Percentiles rank a stretch among this genome's conserved stretches.
Evolutionary conservation across 345 rosid genomes (phyloP).

Genomic region (Populus alba): DNA sequence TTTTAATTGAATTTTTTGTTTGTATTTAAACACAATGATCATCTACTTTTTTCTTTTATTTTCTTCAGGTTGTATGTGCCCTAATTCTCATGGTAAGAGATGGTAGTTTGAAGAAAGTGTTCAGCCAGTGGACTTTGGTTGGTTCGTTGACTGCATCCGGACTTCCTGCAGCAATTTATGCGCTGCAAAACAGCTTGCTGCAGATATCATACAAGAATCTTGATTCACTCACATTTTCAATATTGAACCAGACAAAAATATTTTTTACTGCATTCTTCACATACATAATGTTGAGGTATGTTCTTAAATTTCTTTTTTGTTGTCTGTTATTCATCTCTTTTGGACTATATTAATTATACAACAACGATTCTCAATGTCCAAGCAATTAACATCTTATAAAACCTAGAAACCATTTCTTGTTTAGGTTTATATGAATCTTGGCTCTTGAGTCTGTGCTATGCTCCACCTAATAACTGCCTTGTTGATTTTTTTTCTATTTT

Average conservation of each 20-base stretch:
- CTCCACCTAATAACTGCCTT: not conserved
- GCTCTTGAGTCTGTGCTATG: not conserved
- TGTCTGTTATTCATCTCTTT: not conserved
- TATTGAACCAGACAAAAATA: constrained; percentile 94
- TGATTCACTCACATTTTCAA: constrained; percentile 90
- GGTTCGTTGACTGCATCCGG: constrained; percentile 95
- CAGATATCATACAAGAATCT: constrained; percentile 96
- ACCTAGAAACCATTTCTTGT: not conserved
- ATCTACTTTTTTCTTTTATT: not conserved
- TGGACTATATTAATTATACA: not conserved
- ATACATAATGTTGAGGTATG: constrained; percentile 71
- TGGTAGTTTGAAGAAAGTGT: constrained; percentile 63
- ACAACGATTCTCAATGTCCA: not conserved
- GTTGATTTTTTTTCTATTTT: not conserved
- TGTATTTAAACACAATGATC: not conserved
- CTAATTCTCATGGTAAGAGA: constrained; percentile 77
- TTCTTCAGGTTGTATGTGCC: constrained; percentile 66
- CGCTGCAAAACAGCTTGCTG: constrained; percentile 94
- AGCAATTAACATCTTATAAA: not conserved
- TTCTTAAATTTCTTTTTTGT: not conserved
- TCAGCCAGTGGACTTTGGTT: constrained; percentile 74
- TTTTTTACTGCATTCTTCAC: constrained; percentile 90
- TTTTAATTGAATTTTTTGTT: not conserved
- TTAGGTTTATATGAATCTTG: not conserved
- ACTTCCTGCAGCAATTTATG: constrained; percentile 94